phyloP scores from a whole-genome alignment of 2,329 filamentous ascomycete genomes.

The Hysterium pulicare region DNA sequence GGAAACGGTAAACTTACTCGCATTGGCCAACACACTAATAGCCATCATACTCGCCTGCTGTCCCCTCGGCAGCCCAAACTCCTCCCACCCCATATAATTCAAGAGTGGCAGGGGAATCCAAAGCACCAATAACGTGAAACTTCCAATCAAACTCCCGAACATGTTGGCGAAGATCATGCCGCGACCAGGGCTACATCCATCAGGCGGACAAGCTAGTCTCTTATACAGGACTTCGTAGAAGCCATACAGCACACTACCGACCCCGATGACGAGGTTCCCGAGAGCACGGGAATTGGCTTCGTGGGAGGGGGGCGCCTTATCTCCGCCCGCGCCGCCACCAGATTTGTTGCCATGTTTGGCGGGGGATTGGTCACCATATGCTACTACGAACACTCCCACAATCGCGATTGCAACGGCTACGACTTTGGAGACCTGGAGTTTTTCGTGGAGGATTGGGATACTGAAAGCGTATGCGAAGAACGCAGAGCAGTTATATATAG shows the following conservation, averaged over 20 bases:
- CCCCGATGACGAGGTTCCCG: conserved; percentile 88
- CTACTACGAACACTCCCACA: conserved; percentile 85
- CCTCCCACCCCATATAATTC: conserved; percentile 74
- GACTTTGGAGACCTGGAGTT: conserved; percentile 78
- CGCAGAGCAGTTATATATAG: conserved; percentile 98
- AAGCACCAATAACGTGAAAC: conserved; percentile 79
- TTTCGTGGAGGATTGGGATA: conserved; percentile 83
- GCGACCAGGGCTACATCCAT: conserved; percentile 78
- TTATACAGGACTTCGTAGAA: conserved; percentile 98
- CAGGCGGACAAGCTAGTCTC: conserved; percentile 84
- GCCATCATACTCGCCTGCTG: conserved; percentile 75
- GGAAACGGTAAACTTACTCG: conserved; percentile 51
- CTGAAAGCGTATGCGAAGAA: conserved; percentile 99
- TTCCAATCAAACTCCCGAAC: conserved; percentile 81
- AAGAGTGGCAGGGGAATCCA: conserved; percentile 90
- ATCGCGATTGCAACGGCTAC: conserved; percentile 85
- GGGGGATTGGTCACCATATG: conserved; percentile 72
- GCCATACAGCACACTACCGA: conserved; percentile 88
- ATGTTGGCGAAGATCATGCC: conserved; percentile 95
- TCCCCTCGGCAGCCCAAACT: conserved; percentile 75
- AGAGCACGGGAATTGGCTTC: conserved; percentile 66
- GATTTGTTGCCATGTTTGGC: conserved; percentile 55
- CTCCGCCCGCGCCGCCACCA: conserved; percentile 51
- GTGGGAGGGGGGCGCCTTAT: conserved; percentile 43
- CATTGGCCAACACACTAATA: conserved; percentile 81